Conservation (phyloP, 1,139 yeast species). For the Zygosaccharomyces sapae region DNA sequence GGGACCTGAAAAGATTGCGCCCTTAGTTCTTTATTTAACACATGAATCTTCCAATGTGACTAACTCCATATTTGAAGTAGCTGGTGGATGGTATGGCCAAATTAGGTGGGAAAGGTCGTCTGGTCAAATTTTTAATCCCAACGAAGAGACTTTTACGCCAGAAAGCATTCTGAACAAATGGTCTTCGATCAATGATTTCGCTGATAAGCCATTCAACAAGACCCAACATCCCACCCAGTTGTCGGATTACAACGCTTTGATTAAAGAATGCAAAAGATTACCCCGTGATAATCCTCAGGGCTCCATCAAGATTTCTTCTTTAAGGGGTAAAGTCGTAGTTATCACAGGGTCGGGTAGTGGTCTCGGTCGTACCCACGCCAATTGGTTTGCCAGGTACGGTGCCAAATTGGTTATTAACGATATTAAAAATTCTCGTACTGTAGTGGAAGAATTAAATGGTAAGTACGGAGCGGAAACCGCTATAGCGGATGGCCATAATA, state of each 20-base stretch:
- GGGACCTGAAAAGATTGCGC: conserved; percentile 85
- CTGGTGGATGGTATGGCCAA: conserved; percentile 91
- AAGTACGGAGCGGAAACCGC: conserved; percentile 69
- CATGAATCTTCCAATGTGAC: conserved; percentile 56
- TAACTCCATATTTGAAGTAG: conserved; percentile 84
- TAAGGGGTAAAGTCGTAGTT: conserved; percentile 81
- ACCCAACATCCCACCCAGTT: conserved; percentile 64
- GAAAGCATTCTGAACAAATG: conserved; percentile 75
- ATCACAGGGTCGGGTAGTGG: conserved; percentile 97
- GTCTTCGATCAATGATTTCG: conserved; percentile 60
- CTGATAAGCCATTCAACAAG: conserved; percentile 50
- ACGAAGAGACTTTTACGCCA: conserved; percentile 64
- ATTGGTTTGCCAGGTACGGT: conserved; percentile 80
- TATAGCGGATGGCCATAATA: conserved; percentile 77
- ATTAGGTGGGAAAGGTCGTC: conserved; percentile 93
- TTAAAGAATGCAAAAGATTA: conserved; percentile 48
- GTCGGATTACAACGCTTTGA: conserved; percentile 56
- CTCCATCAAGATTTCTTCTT: conserved; percentile 48
- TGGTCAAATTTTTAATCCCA: conserved; percentile 82
- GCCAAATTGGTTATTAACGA: conserved; percentile 96
- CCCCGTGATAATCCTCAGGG: conserved; percentile 49
- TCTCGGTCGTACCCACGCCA: conserved; percentile 86
- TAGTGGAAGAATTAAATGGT: conserved; percentile 70
- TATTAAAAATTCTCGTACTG: conserved; percentile 67
- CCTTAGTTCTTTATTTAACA: conserved; percentile 75